These are phyloP conservation scores for Salix dunnii DNA, from an alignment of 345 rosid genomes.

Conservation along the genomic window DNA sequence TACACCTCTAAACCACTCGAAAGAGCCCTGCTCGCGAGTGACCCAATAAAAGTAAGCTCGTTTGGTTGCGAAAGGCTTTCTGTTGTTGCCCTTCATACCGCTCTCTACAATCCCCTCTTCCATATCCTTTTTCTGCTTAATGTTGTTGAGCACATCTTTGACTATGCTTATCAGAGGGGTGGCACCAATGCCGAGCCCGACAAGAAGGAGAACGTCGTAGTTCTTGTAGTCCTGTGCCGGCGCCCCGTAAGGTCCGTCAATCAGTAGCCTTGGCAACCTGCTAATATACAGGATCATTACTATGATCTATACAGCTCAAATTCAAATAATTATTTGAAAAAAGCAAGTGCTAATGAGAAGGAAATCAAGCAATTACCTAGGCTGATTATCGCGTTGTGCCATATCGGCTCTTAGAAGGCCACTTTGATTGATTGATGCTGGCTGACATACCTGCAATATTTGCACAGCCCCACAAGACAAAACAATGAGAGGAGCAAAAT, in stretches of 20 bases:
- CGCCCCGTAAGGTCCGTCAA: slow-evolving; percentile 84
- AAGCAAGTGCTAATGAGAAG: not conserved
- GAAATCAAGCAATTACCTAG: slow-evolving; percentile 37
- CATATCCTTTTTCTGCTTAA: slow-evolving; percentile 50
- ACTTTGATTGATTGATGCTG: slow-evolving; percentile 54
- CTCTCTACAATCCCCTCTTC: slow-evolving; percentile 34
- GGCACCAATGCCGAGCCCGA: slow-evolving; percentile 82
- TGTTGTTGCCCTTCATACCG: slow-evolving; percentile 19
- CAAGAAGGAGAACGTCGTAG: slow-evolving; percentile 70
- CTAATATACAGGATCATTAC: not conserved
- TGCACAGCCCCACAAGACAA: too few species aligned
- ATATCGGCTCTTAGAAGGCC: slow-evolving; percentile 58
- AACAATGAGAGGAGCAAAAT: not conserved
- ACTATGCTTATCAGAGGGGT: slow-evolving; percentile 78
- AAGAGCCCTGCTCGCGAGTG: slow-evolving; percentile 77
- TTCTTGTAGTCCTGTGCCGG: slow-evolving; percentile 78
- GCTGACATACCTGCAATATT: slow-evolving; percentile 48
- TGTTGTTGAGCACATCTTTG: slow-evolving; percentile 73
- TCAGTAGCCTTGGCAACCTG: slow-evolving; percentile 64
- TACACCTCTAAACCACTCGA: slow-evolving; percentile 71
- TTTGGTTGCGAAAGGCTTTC: slow-evolving; percentile 48
- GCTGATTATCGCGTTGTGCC: slow-evolving; percentile 28
- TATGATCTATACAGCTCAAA: too few species aligned
- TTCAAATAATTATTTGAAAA: not conserved
- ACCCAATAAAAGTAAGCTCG: slow-evolving; percentile 83